Evolutionary conservation across 441 rosid species (phyloP).

Genomic region (Sinapis alba): DNA sequence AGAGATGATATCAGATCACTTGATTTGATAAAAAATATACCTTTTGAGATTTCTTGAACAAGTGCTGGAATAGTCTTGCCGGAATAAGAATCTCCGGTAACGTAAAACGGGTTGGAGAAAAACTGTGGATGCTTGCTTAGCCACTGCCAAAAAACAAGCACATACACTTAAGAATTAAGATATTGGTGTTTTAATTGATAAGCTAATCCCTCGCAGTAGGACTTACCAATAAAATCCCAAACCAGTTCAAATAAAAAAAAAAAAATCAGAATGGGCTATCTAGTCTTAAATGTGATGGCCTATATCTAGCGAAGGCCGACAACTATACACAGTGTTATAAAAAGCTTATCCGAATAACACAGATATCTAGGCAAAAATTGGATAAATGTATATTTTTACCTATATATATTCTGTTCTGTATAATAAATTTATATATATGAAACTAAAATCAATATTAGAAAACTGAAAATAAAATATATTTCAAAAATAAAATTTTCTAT

Average conservation of each 20-base stretch:
- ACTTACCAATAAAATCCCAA: background rate
- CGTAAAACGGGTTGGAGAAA: conserved; percentile 35
- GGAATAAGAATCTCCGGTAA: conserved; percentile 45
- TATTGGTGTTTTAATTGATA: background rate
- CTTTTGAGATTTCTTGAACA: conserved; percentile 41
- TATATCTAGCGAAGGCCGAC: background rate
- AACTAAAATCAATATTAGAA: too few relatives aligned
- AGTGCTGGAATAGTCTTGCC: conserved; percentile 47
- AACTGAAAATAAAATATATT: too few relatives aligned
- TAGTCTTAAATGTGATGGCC: background rate
- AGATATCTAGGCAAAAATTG: too few relatives aligned
- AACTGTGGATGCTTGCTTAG: conserved; percentile 41
- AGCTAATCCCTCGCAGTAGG: background rate
- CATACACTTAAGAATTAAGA: too few relatives aligned
- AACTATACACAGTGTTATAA: background rate
- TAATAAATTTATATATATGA: too few relatives aligned
- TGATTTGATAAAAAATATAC: conserved; percentile 20
- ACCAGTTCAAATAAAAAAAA: background rate
- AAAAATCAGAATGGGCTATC: background rate
- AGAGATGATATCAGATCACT: background rate
- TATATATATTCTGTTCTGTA: too few relatives aligned
- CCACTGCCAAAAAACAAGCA: conserved; percentile 34
- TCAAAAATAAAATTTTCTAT: too few relatives aligned
- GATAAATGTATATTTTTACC: too few relatives aligned
- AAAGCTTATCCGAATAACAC: too few relatives aligned